These are phyloP conservation scores for Fusarium floridanum DNA, from an alignment of 2,329 filamentous ascomycete genomes.

Conservation along the genomic window DNA sequence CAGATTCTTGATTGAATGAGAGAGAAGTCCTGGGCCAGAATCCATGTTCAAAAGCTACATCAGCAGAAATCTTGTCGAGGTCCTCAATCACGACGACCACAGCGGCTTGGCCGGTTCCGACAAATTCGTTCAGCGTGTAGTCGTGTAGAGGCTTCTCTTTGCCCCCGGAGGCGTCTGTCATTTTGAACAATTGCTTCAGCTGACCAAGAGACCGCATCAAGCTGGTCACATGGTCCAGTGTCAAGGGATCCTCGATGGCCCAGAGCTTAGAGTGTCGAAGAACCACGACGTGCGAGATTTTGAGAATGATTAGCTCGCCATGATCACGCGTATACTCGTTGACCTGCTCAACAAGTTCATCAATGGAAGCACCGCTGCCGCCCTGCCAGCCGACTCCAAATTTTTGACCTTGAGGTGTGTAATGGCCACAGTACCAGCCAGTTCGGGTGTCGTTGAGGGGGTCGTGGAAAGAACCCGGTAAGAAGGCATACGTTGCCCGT, in stretches of 20 bases:
- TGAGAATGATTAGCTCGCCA: not conserved
- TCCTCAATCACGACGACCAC: not conserved
- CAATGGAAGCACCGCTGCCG: not conserved
- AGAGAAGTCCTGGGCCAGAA: not conserved
- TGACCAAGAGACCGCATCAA: not conserved
- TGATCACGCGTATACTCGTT: not conserved
- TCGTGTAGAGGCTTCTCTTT: not conserved
- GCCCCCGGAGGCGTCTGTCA: not conserved
- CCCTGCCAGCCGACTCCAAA: not conserved
- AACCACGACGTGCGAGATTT: not conserved
- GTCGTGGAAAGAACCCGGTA: not conserved
- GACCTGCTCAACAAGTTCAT: not conserved
- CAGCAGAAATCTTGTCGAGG: not conserved
- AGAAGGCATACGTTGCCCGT: not conserved
- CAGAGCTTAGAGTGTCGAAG: not conserved
- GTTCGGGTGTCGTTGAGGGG: not conserved
- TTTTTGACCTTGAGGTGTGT: not conserved
- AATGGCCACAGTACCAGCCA: not conserved
- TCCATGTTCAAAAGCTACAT: not conserved
- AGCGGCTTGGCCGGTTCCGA: not conserved
- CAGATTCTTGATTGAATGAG: not conserved
- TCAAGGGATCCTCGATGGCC: not conserved
- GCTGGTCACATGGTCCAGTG: not conserved
- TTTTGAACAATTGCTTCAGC: not conserved
- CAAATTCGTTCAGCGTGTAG: not conserved